Base-by-base conservation (phyloP, 2,329 filamentous ascomycete genomes). In the Harringtonia lauricola region DNA sequence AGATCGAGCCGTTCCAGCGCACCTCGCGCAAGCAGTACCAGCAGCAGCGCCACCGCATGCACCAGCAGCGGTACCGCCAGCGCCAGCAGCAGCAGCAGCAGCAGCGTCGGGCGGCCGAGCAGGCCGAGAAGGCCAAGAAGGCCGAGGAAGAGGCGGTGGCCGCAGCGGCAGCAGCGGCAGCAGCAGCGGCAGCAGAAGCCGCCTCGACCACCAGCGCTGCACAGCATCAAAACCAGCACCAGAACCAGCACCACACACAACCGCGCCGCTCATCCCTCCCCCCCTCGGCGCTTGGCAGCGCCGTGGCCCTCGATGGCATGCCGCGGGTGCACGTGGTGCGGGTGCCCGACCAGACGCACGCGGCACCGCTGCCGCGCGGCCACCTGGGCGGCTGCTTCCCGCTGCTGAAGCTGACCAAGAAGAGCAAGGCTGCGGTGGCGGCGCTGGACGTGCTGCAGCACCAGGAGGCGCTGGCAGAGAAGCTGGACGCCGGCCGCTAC, bases 11-110 rank as follows among this genome's bases (percentile, higher is more conserved):
- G 5, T 41, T 41, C 10, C 30, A 41, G 30, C 39, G 39, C 13
- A 34, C 30, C 8, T 41, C 39, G n/a, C 39, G 39, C 30, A 41
- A 35, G 21, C 30, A 41, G 30, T 35, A 41, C 39, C 39, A 35
- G 21, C 30, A 41, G 30, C 30, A 41, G 30, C 39, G 39, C 14
- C 39, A 41, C 21, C 39, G 39, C 21, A 33, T 34, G 39, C 39
- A 35, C 30, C 30, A 41, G 30, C 30, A 41, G 39, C 30, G 30
- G 28, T 35, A 35, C 19, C 39, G 39, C 14, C 30, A 41, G 30
- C 39, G 39, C 4, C 39, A 34, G 39, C 30, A 34, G 30, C 19
- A 24, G 39, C 39, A 41, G 19, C 38, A 40, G 30, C 39, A 41
- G 39, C 29, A 26, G 30, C 39, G 39, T 2, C 39, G 17, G 12